phyloP scores from a whole-genome alignment of 2,329 filamentous ascomycete genomes.

The Sclerotinia sclerotiorum region DNA sequence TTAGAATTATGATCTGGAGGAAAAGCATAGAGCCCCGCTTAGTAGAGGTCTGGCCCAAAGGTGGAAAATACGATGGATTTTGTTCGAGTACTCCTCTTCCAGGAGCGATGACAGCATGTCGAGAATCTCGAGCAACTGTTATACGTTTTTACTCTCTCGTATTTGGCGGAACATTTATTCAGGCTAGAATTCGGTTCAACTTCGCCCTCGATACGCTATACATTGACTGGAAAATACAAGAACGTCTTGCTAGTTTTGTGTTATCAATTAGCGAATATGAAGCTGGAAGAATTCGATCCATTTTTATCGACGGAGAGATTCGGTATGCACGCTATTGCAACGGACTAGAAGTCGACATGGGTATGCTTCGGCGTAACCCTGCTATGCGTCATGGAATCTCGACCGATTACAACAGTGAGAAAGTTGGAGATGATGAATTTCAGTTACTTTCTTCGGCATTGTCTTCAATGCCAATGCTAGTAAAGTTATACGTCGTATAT shows the following conservation, averaged over 20 bases:
- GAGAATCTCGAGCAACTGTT: background rate
- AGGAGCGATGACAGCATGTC: background rate
- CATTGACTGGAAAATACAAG: background rate
- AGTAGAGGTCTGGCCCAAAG: background rate
- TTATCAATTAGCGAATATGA: background rate
- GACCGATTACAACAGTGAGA: no score
- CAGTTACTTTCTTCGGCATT: no score
- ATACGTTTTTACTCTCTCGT: background rate
- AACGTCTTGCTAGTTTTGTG: background rate
- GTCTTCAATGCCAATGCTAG: no score
- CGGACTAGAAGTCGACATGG: background rate
- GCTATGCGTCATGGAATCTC: background rate
- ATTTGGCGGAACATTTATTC: rapidly evolving
- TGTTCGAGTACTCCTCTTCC: background rate
- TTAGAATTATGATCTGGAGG: background rate
- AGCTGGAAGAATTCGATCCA: background rate
- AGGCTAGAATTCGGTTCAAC: background rate
- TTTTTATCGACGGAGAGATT: background rate
- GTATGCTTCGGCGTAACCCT: background rate
- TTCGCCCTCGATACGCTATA: background rate
- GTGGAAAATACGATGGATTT: background rate
- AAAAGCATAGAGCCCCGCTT: background rate
- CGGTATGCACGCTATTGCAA: background rate
- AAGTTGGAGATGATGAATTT: no score
- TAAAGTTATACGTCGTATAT: no score